Conservation (phyloP, 495 filamentous ascomycete species). For the Aspergillus funiculosus region DNA sequence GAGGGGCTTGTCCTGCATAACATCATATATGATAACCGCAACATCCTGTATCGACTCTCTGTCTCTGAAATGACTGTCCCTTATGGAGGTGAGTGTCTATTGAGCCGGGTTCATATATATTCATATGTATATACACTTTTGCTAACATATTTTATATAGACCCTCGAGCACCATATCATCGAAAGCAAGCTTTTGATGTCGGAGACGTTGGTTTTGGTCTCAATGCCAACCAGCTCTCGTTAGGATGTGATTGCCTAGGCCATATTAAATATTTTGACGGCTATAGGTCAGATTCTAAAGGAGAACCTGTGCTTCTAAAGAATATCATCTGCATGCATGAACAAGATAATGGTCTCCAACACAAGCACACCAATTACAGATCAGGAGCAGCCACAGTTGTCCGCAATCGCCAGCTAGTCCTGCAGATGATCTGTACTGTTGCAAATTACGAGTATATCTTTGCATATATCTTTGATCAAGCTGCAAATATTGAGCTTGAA, state of each 20-base stretch:
- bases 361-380: slow-evolving; percentile 65
- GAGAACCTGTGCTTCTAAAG: slow-evolving; percentile 48
- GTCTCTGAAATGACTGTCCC: slow-evolving; percentile 74
- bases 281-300: slow-evolving; percentile 50
- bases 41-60: slow-evolving; percentile 62
- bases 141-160: slow-evolving; percentile 41
- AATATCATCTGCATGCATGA: slow-evolving; percentile 65
- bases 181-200: slow-evolving; percentile 66
- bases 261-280: slow-evolving; percentile 61
- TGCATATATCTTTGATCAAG: slow-evolving; percentile 79
- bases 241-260: slow-evolving; percentile 65
- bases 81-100: slow-evolving; percentile 37
- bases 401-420: slow-evolving; percentile 55
- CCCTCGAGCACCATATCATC: slow-evolving; percentile 60
- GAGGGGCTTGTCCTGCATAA: slow-evolving; percentile 61
- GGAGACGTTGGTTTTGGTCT: slow-evolving; percentile 62
- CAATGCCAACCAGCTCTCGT: slow-evolving; percentile 60
- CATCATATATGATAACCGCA: slow-evolving; percentile 62
- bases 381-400: slow-evolving; percentile 54
- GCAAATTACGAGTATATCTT: slow-evolving; percentile 85
- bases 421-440: slow-evolving; percentile 72
- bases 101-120: neutral
- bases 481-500: slow-evolving; percentile 74
- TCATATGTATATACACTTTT: too few relatives aligned
- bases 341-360: slow-evolving; percentile 58